Evolutionary conservation across 2,329 filamentous ascomycete genomes (phyloP).

Genomic region (Fusarium sp.): DNA sequence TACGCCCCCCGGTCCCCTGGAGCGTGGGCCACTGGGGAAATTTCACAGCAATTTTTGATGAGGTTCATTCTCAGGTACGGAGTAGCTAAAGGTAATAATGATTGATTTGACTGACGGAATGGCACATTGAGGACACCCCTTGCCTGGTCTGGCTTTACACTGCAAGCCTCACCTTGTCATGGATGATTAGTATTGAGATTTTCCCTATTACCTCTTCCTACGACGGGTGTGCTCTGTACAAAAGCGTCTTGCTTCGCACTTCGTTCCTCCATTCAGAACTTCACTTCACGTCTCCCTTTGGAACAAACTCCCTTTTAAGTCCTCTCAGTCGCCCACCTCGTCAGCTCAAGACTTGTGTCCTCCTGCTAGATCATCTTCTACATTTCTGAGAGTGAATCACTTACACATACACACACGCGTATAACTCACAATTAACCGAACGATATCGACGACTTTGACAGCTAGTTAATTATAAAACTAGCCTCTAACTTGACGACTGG

Average conservation of each 20-base stretch:
- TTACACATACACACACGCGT: conserved; percentile 26
- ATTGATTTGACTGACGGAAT: conserved; percentile 7
- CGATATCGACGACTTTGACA: conserved; percentile 22
- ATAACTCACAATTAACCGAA: conserved; percentile 15
- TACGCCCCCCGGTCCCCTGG: conserved; percentile 20
- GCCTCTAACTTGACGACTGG: background rate
- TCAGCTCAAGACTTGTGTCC: background rate
- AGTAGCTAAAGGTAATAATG: conserved; percentile 10
- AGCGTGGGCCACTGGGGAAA: conserved; percentile 21
- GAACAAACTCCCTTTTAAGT: conserved; percentile 25
- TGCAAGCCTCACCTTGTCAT: conserved; percentile 19
- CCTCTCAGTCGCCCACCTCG: background rate
- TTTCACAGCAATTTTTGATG: conserved; percentile 35
- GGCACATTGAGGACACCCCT: conserved; percentile 19
- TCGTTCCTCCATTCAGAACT: conserved; percentile 29
- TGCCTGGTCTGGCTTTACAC: conserved; percentile 12
- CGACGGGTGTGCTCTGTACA: conserved; percentile 28
- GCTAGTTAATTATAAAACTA: conserved; percentile 14
- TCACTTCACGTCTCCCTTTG: conserved; percentile 33
- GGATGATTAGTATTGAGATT: conserved; percentile 14
- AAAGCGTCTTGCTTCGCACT: conserved; percentile 37
- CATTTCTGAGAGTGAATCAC: conserved; percentile 25
- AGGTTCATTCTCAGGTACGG: conserved; percentile 28
- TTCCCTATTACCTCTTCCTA: conserved; percentile 21
- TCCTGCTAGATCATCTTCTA: background rate